These are phyloP conservation scores for Diplotaxis tenuifolia DNA, from an alignment of 345 rosid species.

Conservation along the genomic window DNA sequence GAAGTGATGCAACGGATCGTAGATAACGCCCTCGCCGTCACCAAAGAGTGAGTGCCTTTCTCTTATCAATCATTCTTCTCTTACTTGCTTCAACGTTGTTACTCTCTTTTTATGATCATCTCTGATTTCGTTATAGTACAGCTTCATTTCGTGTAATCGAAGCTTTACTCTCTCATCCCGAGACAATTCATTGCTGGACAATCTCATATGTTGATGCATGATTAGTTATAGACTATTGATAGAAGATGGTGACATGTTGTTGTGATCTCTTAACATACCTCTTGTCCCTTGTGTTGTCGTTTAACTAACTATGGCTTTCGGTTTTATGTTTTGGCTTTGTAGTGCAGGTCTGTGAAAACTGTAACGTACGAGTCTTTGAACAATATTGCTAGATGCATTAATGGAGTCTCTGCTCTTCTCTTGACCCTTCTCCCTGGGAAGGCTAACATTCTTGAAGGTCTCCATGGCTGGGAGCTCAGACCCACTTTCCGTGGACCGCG, in stretches of 20 bases:
- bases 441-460: constrained; percentile 75
- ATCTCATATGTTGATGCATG: background rate
- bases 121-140: background rate
- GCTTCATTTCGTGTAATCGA: no score
- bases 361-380: constrained; percentile 81
- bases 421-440: constrained; percentile 77
- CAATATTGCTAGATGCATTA: constrained; percentile 73
- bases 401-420: constrained; percentile 81
- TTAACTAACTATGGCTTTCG: constrained; percentile 11
- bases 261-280: background rate
- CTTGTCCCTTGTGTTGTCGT: background rate
- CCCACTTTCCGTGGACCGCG: constrained; percentile 90
- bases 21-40: constrained; percentile 79
- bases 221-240: no score
- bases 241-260: background rate
- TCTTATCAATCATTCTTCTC: constrained; percentile 2
- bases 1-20: constrained; percentile 69
- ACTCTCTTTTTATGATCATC: no score
- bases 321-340: constrained; percentile 36
- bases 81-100: no score
- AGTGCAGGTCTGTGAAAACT: constrained; percentile 90
- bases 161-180: background rate
- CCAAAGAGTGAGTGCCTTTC: constrained; percentile 77
- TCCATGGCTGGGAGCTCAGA: constrained; percentile 97
- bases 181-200: background rate